Evolutionary conservation across 2,329 filamentous ascomycete genomes (phyloP), one percentile per base, ranked within the genome.

Genomic region (Cryoendolithus antarcticus): DNA sequence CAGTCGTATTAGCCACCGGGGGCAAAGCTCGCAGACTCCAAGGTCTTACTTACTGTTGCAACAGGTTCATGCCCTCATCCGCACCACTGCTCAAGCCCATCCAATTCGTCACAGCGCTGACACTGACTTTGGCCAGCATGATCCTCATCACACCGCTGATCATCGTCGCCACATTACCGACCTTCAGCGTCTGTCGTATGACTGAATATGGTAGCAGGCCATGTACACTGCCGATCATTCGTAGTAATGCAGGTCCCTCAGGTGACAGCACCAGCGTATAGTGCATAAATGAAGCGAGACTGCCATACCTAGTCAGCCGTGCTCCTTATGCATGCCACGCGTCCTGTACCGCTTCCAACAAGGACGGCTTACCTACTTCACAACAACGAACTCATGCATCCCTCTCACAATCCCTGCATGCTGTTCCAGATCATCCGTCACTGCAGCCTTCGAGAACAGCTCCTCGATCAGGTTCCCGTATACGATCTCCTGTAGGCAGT

Each of bases 141-240:
- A 89, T 63, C 38, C 69, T 72, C 56, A 83, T 71, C 70, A 89
- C 78, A 42, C 71, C 82, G 51, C 72, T 82, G 40, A 89, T 78
- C 83, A 91, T 88, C 12, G 77, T 82, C 1, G 82, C 82, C 0
- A 82, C 82, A 54, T 89, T 91, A 4, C 83, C 80, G 9, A 88
- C 70, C 31, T 76, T 74, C 3, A 91, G 63, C 0, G 82, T 85
- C 56, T 88, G 81, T 43, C 77, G 72, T 37, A 88, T 68, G 46
- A 85, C 65, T 32, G 72, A 69, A 55, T 86, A 89, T 0, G 83
- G 83, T 0, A 86, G 62, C 40, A 88, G 65, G 40, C 71, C 74
- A 57, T 88, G 78, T 8, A 80, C 69, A 46, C 75, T 83, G 41
- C 80, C 77, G 21, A 85, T 61, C 30, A 88, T 70, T 42, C 79